phyloP scores from a whole-genome alignment of 2,329 filamentous ascomycete genomes.

The Ophiostoma angusticollis region DNA sequence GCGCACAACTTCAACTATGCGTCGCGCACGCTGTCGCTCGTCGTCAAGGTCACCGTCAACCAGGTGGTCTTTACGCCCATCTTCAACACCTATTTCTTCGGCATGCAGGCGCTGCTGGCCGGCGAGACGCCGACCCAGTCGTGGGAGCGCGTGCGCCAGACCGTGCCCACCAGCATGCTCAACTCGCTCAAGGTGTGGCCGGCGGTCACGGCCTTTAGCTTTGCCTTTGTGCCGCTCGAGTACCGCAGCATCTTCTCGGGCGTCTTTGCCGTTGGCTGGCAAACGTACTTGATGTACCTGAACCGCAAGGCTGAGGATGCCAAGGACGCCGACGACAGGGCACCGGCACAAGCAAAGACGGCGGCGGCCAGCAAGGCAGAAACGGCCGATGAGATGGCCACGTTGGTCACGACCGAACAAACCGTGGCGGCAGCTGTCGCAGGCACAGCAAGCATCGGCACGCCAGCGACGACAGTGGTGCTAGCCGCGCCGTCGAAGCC shows the following conservation, averaged over 20 bases:
- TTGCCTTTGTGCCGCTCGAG: constrained; percentile 68
- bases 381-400: too few species aligned
- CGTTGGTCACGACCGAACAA: too few species aligned
- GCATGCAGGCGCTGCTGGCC: constrained; percentile 60
- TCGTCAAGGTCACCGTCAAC: constrained; percentile 67
- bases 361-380: background rate
- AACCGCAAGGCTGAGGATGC: constrained; percentile 59
- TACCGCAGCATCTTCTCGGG: constrained; percentile 73
- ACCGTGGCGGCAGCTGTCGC: too few species aligned
- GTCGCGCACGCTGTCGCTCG: constrained; percentile 57
- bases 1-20: constrained; percentile 73
- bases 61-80: constrained; percentile 70
- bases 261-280: constrained; percentile 75
- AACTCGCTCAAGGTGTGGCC: constrained; percentile 88
- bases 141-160: constrained; percentile 57
- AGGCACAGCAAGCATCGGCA: too few species aligned
- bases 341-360: background rate
- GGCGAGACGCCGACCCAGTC: constrained; percentile 54
- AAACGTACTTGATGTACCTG: constrained; percentile 75
- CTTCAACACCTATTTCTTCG: constrained; percentile 77
- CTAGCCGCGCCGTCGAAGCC: too few species aligned
- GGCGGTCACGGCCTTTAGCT: constrained; percentile 71
- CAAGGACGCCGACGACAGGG: constrained; percentile 22
- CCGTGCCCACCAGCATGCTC: constrained; percentile 61
- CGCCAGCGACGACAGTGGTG: too few species aligned